These are phyloP conservation scores for Seminavis robusta DNA, from an alignment of 108 stramenopile species.

Conservation along the genomic window DNA sequence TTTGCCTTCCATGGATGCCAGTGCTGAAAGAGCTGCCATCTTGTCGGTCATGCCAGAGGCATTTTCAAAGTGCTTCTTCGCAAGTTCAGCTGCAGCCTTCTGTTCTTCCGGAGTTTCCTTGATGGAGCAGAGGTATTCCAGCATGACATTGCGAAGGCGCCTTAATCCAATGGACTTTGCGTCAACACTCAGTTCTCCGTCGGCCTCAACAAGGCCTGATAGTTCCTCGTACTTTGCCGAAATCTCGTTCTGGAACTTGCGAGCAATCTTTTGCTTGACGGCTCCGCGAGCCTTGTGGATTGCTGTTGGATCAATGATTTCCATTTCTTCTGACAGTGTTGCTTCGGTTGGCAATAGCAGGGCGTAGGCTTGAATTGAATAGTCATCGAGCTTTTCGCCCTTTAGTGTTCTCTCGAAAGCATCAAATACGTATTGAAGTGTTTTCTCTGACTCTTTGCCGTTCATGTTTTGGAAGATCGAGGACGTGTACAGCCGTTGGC, in stretches of 20 bases:
- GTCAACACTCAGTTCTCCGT: constrained; percentile 58
- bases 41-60: constrained; percentile 92
- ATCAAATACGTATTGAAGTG: constrained; percentile 39
- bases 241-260: constrained; percentile 55
- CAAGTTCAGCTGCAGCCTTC: constrained; percentile 44
- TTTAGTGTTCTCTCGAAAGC: constrained; percentile 60
- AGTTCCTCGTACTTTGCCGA: constrained; percentile 55
- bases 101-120: constrained; percentile 62
- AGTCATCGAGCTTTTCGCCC: constrained; percentile 41
- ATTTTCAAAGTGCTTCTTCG: constrained; percentile 60
- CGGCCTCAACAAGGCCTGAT: constrained; percentile 44
- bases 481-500: constrained; percentile 55
- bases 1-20: constrained; percentile 77
- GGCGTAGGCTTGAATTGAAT: constrained; percentile 78
- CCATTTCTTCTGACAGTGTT: constrained; percentile 70
- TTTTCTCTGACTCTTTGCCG: constrained; percentile 19
- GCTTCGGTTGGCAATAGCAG: constrained; percentile 78
- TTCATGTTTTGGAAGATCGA: constrained; percentile 62
- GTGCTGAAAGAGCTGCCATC: constrained; percentile 72
- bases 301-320: constrained; percentile 70
- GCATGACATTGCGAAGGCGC: constrained; percentile 75
- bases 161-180: constrained; percentile 58
- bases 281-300: constrained; percentile 56
- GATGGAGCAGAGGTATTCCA: constrained; percentile 71
- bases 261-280: constrained; percentile 67